Conservation (phyloP, 495 filamentous ascomycete species). For the Aspergillus ellipticus region DNA sequence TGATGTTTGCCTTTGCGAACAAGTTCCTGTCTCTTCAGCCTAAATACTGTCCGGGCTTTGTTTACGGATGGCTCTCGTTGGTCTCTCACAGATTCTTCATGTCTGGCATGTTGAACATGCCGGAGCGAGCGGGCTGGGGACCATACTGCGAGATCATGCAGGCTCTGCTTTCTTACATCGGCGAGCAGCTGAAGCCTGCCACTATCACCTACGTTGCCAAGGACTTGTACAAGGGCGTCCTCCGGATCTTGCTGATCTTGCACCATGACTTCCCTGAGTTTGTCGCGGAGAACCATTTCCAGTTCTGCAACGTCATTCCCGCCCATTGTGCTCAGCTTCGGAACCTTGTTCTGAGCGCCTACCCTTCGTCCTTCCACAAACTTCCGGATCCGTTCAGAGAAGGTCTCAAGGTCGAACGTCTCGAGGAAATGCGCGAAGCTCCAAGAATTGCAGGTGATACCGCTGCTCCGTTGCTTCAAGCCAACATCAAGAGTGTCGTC, state of each 20-base stretch:
- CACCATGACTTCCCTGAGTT: slow-evolving; percentile 96
- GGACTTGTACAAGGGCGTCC: slow-evolving; percentile 76
- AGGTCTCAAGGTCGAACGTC: slow-evolving; percentile 75
- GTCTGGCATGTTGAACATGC: slow-evolving; percentile 70
- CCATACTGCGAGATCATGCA: slow-evolving; percentile 72
- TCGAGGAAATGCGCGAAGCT: slow-evolving; percentile 70
- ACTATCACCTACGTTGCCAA: slow-evolving; percentile 67
- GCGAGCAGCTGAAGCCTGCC: slow-evolving; percentile 72
- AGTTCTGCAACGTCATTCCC: slow-evolving; percentile 81
- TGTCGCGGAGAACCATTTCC: slow-evolving; percentile 78
- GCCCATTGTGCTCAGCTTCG: slow-evolving; percentile 82
- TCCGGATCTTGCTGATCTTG: slow-evolving; percentile 78
- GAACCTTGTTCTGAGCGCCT: slow-evolving; percentile 83
- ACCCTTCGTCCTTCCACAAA: slow-evolving; percentile 69
- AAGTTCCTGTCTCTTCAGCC: slow-evolving; percentile 77
- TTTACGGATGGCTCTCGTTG: slow-evolving; percentile 78
- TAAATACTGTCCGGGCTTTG: slow-evolving; percentile 70
- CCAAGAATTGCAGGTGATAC: slow-evolving; percentile 62
- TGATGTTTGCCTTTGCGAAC: slow-evolving; percentile 68
- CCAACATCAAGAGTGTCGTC: slow-evolving; percentile 62
- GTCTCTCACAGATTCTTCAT: slow-evolving; percentile 84
- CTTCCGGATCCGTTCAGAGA: slow-evolving; percentile 76
- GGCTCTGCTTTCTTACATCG: slow-evolving; percentile 68
- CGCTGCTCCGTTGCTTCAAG: slow-evolving; percentile 52
- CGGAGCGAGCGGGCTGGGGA: slow-evolving; percentile 68